phyloP scores from a whole-genome alignment of 2,329 filamentous ascomycete genomes.

The Leptosphaerulina australis region DNA sequence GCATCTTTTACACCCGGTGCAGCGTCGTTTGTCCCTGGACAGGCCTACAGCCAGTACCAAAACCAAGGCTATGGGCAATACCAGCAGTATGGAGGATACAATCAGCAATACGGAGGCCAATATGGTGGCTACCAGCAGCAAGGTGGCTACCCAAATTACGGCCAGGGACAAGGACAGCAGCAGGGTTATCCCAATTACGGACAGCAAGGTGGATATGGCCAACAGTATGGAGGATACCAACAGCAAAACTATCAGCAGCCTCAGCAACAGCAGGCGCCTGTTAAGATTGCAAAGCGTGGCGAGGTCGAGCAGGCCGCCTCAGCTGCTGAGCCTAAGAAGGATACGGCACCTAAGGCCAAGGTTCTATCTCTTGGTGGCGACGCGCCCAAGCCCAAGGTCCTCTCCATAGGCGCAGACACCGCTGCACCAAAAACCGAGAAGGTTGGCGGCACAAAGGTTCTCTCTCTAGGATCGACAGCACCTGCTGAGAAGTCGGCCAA shows the following conservation, averaged over 20 bases:
- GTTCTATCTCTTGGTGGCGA: constrained; percentile 68
- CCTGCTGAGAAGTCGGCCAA: constrained; percentile 59
- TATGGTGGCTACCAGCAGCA: constrained; percentile 49
- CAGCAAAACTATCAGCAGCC: constrained; percentile 50
- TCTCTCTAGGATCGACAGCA: constrained; percentile 69
- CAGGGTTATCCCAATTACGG: constrained; percentile 24
- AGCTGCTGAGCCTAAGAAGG: constrained; percentile 49
- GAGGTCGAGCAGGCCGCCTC: constrained; percentile 58
- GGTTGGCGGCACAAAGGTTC: constrained; percentile 67
- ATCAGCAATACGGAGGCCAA: constrained; percentile 66
- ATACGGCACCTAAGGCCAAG: constrained; percentile 63
- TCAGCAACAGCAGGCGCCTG: constrained; percentile 58
- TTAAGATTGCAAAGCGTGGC: constrained; percentile 67
- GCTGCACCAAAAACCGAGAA: constrained; percentile 61
- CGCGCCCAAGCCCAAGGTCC: constrained; percentile 63
- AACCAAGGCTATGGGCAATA: constrained; percentile 40
- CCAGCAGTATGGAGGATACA: constrained; percentile 49
- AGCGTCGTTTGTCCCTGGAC: constrained; percentile 72
- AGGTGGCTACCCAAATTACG: constrained; percentile 21
- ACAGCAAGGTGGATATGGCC: constrained; percentile 32
- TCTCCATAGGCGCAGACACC: constrained; percentile 64
- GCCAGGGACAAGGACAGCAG: constrained; percentile 32
- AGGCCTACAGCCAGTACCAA: constrained; percentile 61
- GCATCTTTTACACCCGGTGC: constrained; percentile 76
- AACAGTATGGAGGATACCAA: constrained; percentile 55